Evolutionary conservation across 352 stramenopile genomes (phyloP).

Genomic region (Pythium dissotocum): DNA sequence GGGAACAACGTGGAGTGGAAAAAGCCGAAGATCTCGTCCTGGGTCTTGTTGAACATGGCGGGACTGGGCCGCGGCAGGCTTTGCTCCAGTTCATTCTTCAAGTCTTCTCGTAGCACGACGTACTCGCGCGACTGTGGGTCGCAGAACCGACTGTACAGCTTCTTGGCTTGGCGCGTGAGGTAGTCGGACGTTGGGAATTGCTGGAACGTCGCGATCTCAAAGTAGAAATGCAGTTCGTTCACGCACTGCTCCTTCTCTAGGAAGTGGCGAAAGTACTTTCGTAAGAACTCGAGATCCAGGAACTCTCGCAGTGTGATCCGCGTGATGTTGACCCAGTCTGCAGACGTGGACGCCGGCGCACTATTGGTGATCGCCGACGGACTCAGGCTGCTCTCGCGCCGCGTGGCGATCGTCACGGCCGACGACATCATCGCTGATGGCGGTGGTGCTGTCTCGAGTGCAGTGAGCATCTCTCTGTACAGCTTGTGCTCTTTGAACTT

Average conservation of each 20-base stretch:
- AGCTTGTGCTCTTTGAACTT: constrained; percentile 42
- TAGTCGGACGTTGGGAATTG: constrained; percentile 80
- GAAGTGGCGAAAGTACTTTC: constrained; percentile 65
- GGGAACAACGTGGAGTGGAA: constrained; percentile 66
- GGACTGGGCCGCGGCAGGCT: constrained; percentile 44
- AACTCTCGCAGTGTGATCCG: constrained; percentile 63
- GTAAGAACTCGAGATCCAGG: constrained; percentile 53
- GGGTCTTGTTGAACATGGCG: constrained; percentile 69
- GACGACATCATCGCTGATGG: not conserved
- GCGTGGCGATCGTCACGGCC: constrained; percentile 5
- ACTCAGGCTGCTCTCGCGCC: not conserved
- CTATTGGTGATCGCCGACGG: not conserved
- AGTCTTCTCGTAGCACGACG: constrained; percentile 38
- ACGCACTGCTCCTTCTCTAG: constrained; percentile 71
- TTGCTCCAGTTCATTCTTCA: constrained; percentile 35
- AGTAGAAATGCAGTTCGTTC: constrained; percentile 78
- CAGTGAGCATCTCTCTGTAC: constrained; percentile 46
- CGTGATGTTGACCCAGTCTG: constrained; percentile 45
- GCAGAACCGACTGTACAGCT: constrained; percentile 67
- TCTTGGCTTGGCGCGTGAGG: constrained; percentile 60
- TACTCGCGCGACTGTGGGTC: constrained; percentile 62
- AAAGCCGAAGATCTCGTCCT: constrained; percentile 71
- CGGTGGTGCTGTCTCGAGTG: constrained; percentile 9
- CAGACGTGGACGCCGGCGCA: not conserved
- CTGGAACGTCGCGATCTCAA: constrained; percentile 70